phyloP scores from a whole-genome alignment of 106 monocot species.

The Alisma plantagoaquatica region DNA sequence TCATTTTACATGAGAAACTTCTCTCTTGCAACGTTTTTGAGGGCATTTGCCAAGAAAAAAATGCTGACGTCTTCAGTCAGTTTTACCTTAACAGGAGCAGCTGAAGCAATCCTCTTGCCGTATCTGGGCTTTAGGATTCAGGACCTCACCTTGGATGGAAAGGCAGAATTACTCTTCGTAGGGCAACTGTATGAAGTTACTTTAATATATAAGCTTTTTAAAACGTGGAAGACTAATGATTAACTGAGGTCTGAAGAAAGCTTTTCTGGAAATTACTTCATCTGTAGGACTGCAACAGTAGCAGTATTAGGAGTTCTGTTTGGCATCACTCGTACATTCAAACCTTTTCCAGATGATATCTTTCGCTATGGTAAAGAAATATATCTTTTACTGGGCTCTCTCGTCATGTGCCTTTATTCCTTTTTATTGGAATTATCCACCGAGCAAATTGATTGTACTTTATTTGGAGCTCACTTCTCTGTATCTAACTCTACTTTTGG shows the following conservation, averaged over 20 bases:
- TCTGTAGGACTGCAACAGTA: conserved; percentile 49
- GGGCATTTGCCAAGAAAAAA: too few species aligned
- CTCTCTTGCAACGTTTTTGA: too few species aligned
- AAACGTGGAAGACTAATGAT: too few species aligned
- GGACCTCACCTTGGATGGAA: conserved; percentile 71
- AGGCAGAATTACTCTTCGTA: conserved; percentile 63
- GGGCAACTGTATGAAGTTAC: conserved; percentile 74
- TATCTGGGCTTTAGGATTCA: conserved; percentile 58
- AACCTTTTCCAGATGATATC: conserved; percentile 72
- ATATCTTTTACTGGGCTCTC: not conserved
- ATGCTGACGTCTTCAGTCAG: conserved; percentile 88
- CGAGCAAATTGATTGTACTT: not conserved
- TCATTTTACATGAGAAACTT: too few species aligned
- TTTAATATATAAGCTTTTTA: too few species aligned
- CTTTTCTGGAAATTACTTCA: not conserved
- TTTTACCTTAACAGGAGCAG: conserved; percentile 75
- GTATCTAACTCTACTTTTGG: not conserved
- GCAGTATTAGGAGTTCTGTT: conserved; percentile 65
- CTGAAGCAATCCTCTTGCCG: conserved; percentile 46
- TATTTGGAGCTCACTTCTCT: not conserved
- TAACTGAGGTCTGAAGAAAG: too few species aligned
- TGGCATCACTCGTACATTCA: conserved; percentile 76
- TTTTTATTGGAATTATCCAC: not conserved
- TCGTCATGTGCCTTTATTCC: not conserved
- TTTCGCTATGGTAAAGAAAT: conserved; percentile 58